Base-by-base conservation (phyloP, 768 basidiomycete species). In the Leucosporidium scottii region DNA sequence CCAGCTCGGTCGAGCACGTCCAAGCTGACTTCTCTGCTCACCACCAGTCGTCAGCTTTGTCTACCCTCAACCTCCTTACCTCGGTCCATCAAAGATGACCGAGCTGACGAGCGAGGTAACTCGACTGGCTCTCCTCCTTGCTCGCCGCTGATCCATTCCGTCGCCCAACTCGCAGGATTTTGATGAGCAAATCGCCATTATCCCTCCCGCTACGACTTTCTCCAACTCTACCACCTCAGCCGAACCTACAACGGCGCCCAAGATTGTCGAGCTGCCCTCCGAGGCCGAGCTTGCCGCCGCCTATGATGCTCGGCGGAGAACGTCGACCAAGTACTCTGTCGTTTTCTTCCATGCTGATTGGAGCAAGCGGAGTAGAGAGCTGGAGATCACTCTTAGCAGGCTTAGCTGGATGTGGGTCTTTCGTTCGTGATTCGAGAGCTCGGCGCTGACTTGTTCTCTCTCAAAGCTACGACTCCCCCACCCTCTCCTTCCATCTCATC, bases 341-440 rank as follows among this genome's bases (percentile, higher is more conserved):
- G 65, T 68, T 28, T 59, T 68, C 48, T 72, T 72, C 55, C 67
- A 72, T 27, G 67, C 34, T 31, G 67, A 68, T 27, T 68, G 58
- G 48, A 48, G 21, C 12, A 36, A 21, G 1, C 66, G 61, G 27
- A 56, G 50, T 0, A 53, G 71, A 3, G 54, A 68, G 34, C 57
- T 72, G 10, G 54, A 72, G 50, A 28, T 64, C 10, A 66, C 67
- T 4, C 64, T 72, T 20, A 31, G 23, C n/a, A 25, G 44, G n/a
- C 44, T 59, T 2, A 27, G 23, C 27, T 34, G 53, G 9, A 10
- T 36, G 25, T 21, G 30, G 20, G 27, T 59, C 23, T 5, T n/a
- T n/a, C 36, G n/a, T n/a, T 6, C 57, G 23, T 6, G 58, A 39
- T 3, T 18, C 15, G 1, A 10, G 21, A 27, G 21, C 36, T 12